phyloP scores from a whole-genome alignment of 768 basidiomycete species.

The Tephrocybe sp. region DNA sequence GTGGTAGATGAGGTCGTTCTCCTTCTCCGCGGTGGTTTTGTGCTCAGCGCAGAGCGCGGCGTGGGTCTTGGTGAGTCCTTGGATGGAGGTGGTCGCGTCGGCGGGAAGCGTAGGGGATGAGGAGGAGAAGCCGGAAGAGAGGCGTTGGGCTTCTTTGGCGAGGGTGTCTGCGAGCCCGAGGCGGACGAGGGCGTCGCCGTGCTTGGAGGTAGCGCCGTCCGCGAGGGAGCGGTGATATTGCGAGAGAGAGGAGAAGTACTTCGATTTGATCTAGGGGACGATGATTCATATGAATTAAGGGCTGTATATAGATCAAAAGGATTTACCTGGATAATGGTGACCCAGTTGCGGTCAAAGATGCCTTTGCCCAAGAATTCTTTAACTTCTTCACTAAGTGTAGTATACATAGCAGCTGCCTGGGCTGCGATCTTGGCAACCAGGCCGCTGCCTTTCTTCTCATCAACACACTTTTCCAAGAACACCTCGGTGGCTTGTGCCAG shows the following conservation, averaged over 20 bases:
- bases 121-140: conserved; percentile 65
- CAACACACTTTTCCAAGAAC: conserved; percentile 91
- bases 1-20: conserved; percentile 98
- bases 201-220: conserved; percentile 71
- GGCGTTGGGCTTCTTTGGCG: conserved; percentile 80
- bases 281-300: neutral
- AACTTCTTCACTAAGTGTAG: conserved; percentile 80
- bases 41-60: conserved; percentile 73
- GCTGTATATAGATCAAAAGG: neutral
- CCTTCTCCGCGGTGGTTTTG: conserved; percentile 71
- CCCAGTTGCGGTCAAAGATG: conserved; percentile 94
- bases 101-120: conserved; percentile 79
- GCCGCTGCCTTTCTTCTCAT: conserved; percentile 82
- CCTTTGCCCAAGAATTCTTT: conserved; percentile 98
- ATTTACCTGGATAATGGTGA: conserved; percentile 76
- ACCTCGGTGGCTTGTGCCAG: conserved; percentile 94
- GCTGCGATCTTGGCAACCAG: conserved; percentile 83
- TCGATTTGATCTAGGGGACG: conserved; percentile 74
- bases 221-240: conserved; percentile 85
- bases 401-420: conserved; percentile 82
- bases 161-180: conserved; percentile 71
- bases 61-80: conserved; percentile 83
- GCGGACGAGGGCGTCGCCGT: conserved; percentile 85
- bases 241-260: conserved; percentile 81
- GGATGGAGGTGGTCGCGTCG: conserved; percentile 77